Base-by-base conservation (phyloP, 192 early-diverging fungal species). In the Coemansia sp. region DNA sequence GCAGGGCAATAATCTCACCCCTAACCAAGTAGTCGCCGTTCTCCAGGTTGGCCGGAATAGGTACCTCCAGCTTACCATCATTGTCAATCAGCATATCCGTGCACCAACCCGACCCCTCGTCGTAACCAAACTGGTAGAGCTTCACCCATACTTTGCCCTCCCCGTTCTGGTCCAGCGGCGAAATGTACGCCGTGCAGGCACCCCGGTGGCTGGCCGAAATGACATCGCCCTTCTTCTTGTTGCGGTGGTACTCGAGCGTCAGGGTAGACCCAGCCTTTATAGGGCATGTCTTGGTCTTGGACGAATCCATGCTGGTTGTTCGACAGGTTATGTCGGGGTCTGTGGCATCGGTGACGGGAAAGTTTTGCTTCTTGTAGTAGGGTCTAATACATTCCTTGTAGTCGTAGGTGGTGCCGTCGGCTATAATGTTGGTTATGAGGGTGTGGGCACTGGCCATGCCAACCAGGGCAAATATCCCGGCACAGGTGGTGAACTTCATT, bases 131-230 rank as follows among this genome's bases (percentile, higher is more conserved):
- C 13, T 70, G 50, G 18, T 32, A 59, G 11, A 59, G 46, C 25
- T 64, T 59, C 37, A 58, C 58, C 61, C 61, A 64, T 1, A 41
- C 35, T 0, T 64, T 10, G 12, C 47, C 47, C 1, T 71, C 12
- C 0, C 61, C 67, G 18, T 56, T 48, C 0, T 26, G 33, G 5
- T 28, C 37, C 14, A 51, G 38, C 0, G 30, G 51, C 4, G 67
- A 44, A 40, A 71, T 54, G 29, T 53, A 59, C 22, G 50, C 65
- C 5, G 50, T 17, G n/a, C 53, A 56, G 0, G 65, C 49, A 0
- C 58, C 65, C 28, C 43, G 16, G 31, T 68, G 58, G n/a, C 47
- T 56, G 0, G 35, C 30, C 1, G 35, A 23, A 19, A 57, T 42
- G 0, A 25, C 29, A 25, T 30, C 22, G 8, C n/a, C 17, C 1